Conservation (phyloP, 345 rosid genomes). For the Melastoma malabathricum region DNA sequence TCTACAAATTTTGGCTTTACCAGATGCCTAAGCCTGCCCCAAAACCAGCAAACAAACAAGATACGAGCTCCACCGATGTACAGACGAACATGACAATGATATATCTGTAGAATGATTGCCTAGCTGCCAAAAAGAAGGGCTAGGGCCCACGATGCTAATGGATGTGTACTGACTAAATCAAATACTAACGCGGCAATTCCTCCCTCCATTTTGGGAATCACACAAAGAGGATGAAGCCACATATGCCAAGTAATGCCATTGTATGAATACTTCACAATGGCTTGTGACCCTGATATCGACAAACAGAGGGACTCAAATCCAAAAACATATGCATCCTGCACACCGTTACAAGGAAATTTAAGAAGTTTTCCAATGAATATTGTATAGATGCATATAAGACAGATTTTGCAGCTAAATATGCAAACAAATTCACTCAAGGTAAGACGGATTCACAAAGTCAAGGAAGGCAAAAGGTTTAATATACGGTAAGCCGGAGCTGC, state of each 20-base stretch:
- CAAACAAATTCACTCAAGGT: no score
- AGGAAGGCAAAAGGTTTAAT: no score
- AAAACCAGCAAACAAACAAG: slow-evolving; percentile 45
- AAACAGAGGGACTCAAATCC: slow-evolving; percentile 68
- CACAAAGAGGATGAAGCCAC: slow-evolving; percentile 55
- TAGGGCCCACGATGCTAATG: neutral
- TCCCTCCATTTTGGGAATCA: slow-evolving; percentile 72
- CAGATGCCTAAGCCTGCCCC: slow-evolving; percentile 58
- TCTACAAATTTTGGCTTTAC: slow-evolving; percentile 20
- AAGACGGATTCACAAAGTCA: no score
- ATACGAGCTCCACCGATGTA: slow-evolving; percentile 46
- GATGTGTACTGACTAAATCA: neutral
- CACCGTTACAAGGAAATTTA: neutral
- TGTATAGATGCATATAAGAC: neutral
- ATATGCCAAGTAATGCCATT: slow-evolving; percentile 56
- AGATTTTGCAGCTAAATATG: no score
- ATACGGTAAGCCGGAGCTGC: no score
- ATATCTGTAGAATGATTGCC: slow-evolving; percentile 86
- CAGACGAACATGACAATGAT: slow-evolving; percentile 45
- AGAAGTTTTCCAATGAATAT: neutral
- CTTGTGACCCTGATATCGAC: slow-evolving; percentile 33
- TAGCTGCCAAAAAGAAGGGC: slow-evolving; percentile 35
- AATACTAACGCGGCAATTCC: slow-evolving; percentile 53
- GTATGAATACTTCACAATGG: slow-evolving; percentile 62
- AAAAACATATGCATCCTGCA: slow-evolving; percentile 61